phyloP scores from a whole-genome alignment of 2,329 filamentous ascomycete genomes.

The Samsoniella hepiali region DNA sequence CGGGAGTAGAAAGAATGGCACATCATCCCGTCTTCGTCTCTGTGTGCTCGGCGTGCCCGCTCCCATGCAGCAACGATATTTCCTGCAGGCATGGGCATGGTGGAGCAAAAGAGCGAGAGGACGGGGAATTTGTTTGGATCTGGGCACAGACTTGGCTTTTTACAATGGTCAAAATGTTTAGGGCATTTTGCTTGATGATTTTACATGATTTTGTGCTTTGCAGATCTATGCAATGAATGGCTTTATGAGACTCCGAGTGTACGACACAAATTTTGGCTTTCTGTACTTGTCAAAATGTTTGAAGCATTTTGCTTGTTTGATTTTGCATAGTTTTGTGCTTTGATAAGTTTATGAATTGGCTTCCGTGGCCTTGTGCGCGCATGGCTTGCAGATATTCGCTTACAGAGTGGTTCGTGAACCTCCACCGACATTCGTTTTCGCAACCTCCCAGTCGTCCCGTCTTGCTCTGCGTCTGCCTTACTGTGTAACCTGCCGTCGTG shows the following conservation, averaged over 20 bases:
- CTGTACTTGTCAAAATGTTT: not conserved
- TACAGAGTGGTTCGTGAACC: not conserved
- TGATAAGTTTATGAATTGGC: not conserved
- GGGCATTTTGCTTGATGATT: conserved; percentile 3
- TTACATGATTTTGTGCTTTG: not conserved
- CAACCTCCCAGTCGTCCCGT: too few relatives aligned
- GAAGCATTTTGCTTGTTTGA: conserved; percentile 10
- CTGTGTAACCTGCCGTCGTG: too few relatives aligned
- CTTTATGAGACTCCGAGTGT: not conserved
- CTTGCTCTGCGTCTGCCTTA: too few relatives aligned
- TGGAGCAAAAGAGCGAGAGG: too few relatives aligned
- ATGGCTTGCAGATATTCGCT: not conserved
- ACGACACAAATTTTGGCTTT: not conserved
- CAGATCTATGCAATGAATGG: conserved; percentile 1
- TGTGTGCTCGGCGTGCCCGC: not conserved
- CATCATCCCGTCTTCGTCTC: not conserved
- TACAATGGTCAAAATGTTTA: not conserved
- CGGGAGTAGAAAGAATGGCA: not conserved
- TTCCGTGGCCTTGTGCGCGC: too few relatives aligned
- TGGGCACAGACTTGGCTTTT: not conserved
- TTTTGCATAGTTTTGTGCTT: not conserved
- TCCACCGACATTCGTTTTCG: not conserved
- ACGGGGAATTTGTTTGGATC: too few relatives aligned
- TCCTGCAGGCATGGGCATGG: too few relatives aligned
- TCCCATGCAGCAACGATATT: too few relatives aligned